phyloP scores from a whole-genome alignment of 768 basidiomycete species.

The Termitomyces sp. region DNA sequence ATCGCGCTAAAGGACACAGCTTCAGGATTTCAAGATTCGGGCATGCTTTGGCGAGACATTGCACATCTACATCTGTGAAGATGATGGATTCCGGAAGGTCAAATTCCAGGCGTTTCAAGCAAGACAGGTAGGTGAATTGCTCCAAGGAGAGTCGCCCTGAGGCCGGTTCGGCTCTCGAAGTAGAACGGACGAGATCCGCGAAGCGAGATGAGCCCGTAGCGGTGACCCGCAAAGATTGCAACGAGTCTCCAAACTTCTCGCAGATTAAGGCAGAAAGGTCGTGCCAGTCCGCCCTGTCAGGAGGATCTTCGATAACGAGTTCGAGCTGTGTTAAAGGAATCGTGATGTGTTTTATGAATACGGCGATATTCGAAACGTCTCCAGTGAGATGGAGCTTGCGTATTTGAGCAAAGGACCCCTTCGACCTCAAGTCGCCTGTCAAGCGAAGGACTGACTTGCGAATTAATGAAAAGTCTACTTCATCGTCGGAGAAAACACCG shows the following conservation, averaged over 20 bases:
- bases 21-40: conserved; percentile 68
- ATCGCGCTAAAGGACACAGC: conserved; percentile 66
- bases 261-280: conserved; percentile 62
- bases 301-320: conserved; percentile 76
- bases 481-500: conserved; percentile 75
- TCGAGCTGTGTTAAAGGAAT: conserved; percentile 67
- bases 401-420: conserved; percentile 55
- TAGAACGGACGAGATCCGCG: conserved; percentile 76
- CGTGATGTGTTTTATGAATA: conserved; percentile 68
- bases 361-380: conserved; percentile 63
- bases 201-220: conserved; percentile 75
- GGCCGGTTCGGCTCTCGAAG: conserved; percentile 60
- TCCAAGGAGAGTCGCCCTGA: conserved; percentile 60
- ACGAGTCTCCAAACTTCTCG: conserved; percentile 54
- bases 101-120: conserved; percentile 61
- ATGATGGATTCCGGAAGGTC: conserved; percentile 77
- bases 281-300: conserved; percentile 71
- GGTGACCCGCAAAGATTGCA: conserved; percentile 57
- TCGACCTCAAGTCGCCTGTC: conserved; percentile 54
- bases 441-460: conserved; percentile 66
- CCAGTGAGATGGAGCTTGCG: conserved; percentile 65
- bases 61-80: conserved; percentile 59
- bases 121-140: conserved; percentile 48
- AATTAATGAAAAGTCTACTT: conserved; percentile 72
- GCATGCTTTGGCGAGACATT: conserved; percentile 53